Base-by-base conservation (phyloP, 2,329 filamentous ascomycete species). In the Fusarium musae region DNA sequence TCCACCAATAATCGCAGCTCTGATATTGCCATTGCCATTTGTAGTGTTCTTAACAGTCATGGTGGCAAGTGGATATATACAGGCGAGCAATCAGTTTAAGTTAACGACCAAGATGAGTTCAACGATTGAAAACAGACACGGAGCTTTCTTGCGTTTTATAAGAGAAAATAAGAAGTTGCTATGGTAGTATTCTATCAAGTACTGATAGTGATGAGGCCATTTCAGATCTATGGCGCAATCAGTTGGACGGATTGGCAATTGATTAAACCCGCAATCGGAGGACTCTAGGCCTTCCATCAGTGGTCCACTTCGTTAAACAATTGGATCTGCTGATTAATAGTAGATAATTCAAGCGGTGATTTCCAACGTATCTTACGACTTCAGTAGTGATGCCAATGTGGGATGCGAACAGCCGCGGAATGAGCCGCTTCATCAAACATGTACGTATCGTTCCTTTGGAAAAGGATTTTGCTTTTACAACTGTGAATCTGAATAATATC, bases 1-100 rank as follows among this genome's bases (percentile, higher is more conserved):
- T 56, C 79, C 77, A 21, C 78, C 78, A 37, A 79, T 77, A 23
- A 77, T 77, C 43, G 78, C 75, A 21, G 75, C 78, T 59, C 66
- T 75, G 28, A 78, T 43, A 8, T 46, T 54, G 16, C 46, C 52
- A 28, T 32, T 54, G 13, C 59, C 46, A 36, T 37, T 75, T 54
- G 65, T 34, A 28, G 62, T 54, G 34, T 73, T 64, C 34, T 74
- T 75, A 19, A 72, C 65, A 34, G 75, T 63, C 72, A 76, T 77
- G 28, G 37, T 46, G 30, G 32, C 5, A 16, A n/a, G 12, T 36
- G n/a, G 30, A 59, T 17, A 26, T 44, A 21, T 23, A 37, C 19
- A 32, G 42, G 8, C 28, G 19, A n/a, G n/a, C 19, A 26, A 40
- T n/a, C 37, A 52, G 34, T 40, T 54, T 6, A 28, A 28, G 2